Base-by-base conservation (phyloP, 345 rosid genomes). In the Citrus sinensis region DNA sequence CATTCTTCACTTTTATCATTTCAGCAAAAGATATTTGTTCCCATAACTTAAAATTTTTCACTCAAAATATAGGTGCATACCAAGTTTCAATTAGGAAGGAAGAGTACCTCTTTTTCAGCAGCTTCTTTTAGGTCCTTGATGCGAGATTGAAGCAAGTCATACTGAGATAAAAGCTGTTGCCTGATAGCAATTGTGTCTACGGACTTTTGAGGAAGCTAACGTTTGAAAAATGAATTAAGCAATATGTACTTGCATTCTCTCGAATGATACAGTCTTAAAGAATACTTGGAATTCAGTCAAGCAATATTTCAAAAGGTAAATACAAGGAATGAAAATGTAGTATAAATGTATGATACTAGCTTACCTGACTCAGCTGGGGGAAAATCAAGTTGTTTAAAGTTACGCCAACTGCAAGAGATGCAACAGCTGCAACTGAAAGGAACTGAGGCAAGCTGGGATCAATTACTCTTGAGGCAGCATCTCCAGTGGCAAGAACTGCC, bases 391-490 rank as follows among this genome's bases (percentile, higher is more conserved):
- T 78, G 80, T 94, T 94, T 29, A 96, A 70, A 35, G 94, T 90
- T 83, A 89, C 94, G 78, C 97, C 97, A 42, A 85, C 82, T 59
- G 93, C 90, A 64, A 96, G 83, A 74, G 95, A 92, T 71, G 94
- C 89, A 80, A 91, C 75, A 69, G 88, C 92, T 71, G 90, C 97
- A 77, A 88, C 87, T 80, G 97, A 85, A 85, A 96, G 91, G 76
- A 94, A 76, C 82, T 88, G 95, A 73, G 98, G 98, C 86, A 96
- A 85, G 86, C 89, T 85, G 78, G 99, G 97, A 87, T 92, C 93
- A 79, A 96, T 87, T 17, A 91, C 73, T 80, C 93, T 89, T 40
- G 98, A 88, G 80, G 94, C 97, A 87, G 92, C 98, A 84, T 96
- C 98, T 78, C 98, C 99, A 71, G 93, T 82, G 76, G 94, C 97